Conservation (phyloP, 1,139 yeast genomes). For the Kodamaea ohmeri region DNA sequence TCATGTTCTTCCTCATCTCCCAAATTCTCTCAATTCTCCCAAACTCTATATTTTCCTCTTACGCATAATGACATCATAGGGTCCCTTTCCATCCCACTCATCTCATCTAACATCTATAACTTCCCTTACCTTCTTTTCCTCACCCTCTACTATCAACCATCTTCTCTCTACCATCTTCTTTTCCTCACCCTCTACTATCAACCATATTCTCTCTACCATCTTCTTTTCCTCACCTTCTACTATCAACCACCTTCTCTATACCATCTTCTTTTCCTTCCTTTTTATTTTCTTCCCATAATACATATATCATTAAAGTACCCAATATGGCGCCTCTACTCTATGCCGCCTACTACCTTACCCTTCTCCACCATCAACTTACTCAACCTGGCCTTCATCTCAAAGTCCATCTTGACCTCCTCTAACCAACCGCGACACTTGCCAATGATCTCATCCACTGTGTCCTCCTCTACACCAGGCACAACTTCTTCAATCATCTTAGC, state of each 20-base stretch:
- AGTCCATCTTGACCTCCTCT: slow-evolving; percentile 21
- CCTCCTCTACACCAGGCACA: slow-evolving; percentile 22
- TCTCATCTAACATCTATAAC: too few species aligned
- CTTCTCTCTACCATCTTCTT: too few species aligned
- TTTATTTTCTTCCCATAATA: neutral
- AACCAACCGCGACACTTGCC: slow-evolving; percentile 27
- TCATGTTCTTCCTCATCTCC: too few species aligned
- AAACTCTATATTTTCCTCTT: too few species aligned
- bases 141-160: too few species aligned
- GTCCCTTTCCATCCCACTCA: too few species aligned
- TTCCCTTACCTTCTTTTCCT: too few species aligned
- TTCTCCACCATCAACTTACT: slow-evolving; percentile 33
- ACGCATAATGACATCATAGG: too few species aligned
- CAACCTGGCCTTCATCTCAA: slow-evolving; percentile 27
- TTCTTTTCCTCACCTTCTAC: neutral
- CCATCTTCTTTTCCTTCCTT: neutral
- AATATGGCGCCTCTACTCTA: slow-evolving; percentile 10
- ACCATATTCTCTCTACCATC: too few species aligned
- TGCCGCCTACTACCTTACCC: slow-evolving; percentile 35
- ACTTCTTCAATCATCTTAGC: slow-evolving; percentile 26
- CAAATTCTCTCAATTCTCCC: too few species aligned
- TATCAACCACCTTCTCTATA: too few species aligned
- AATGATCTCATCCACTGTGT: slow-evolving; percentile 8
- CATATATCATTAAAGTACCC: neutral
- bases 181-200: too few species aligned